Conservation (phyloP, 177 flowering plant species). For the Vitis hybrid region DNA sequence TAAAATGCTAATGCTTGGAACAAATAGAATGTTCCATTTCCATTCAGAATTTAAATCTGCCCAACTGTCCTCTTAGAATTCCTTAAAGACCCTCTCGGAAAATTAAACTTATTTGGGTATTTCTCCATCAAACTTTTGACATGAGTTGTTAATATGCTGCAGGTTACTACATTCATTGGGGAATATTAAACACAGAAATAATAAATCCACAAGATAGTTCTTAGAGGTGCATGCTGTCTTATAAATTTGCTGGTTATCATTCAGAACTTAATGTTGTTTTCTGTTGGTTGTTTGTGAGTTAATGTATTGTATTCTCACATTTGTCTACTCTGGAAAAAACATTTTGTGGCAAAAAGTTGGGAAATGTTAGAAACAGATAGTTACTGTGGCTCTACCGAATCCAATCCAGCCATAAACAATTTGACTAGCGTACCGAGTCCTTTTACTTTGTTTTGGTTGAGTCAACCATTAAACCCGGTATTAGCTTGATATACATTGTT, state of each 20-base stretch:
- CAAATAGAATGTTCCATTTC: not conserved
- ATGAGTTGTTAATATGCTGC: not conserved
- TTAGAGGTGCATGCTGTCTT: not conserved
- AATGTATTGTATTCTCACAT: no score
- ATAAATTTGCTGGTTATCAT: not conserved
- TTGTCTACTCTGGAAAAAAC: no score
- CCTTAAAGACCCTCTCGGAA: not conserved
- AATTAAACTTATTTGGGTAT: no score
- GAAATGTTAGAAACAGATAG: no score
- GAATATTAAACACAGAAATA: not conserved
- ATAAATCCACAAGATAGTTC: not conserved
- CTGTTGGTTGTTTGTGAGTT: not conserved
- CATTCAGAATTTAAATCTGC: not conserved
- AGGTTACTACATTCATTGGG: conserved; percentile 5
- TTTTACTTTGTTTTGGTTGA: no score
- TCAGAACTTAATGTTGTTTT: not conserved
- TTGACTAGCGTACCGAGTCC: no score
- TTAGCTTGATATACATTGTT: no score
- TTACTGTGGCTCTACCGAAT: no score
- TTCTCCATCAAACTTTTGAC: not conserved
- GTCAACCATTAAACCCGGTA: no score
- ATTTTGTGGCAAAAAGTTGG: no score
- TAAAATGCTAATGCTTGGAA: not conserved
- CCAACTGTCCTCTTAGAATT: not conserved
- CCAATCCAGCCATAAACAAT: no score